Percentiles rank a stretch among this genome's conserved stretches.
phyloP scores from a whole-genome alignment of 1,139 yeast species.

The Diutina mesorugosa region DNA sequence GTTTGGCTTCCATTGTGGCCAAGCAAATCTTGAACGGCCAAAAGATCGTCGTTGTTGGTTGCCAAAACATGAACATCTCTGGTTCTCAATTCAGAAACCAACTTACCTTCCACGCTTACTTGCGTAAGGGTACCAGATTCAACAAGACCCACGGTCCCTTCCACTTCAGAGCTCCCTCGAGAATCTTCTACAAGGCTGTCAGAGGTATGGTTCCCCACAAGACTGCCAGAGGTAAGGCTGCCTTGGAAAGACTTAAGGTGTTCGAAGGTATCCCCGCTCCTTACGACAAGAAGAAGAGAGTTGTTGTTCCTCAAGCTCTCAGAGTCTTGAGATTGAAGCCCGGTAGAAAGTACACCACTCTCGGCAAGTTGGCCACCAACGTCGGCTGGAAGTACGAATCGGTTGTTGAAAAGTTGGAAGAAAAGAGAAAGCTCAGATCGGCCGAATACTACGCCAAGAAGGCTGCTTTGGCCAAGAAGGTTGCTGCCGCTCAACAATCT shows the following conservation, averaged over 20 bases:
- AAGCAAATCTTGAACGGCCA: conserved; percentile 98
- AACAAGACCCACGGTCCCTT: conserved; percentile 99
- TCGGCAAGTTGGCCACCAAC: conserved; percentile 90
- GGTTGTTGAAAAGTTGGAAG: conserved; percentile 94
- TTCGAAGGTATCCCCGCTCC: conserved; percentile 99
- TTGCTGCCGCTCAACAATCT: conserved; percentile 72
- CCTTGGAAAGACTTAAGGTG: conserved; percentile 98
- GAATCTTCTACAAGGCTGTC: conserved; percentile 98
- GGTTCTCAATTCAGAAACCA: conserved; percentile 99
- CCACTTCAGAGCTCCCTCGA: conserved; percentile 99
- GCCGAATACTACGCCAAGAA: conserved; percentile 99
- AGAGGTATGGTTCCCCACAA: conserved; percentile 99
- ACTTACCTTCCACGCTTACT: conserved; percentile 99
- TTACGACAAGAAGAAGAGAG: conserved; percentile 99
- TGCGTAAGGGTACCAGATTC: conserved; percentile 98
- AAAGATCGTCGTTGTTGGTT: conserved; percentile 94
- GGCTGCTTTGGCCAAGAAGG: conserved; percentile 91
- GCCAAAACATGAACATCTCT: conserved; percentile 96
- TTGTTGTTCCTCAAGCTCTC: conserved; percentile 99
- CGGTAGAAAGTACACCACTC: conserved; percentile 99
- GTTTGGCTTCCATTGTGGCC: conserved; percentile 98
- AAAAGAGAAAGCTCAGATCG: conserved; percentile 98
- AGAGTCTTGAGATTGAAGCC: conserved; percentile 99
- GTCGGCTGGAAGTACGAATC: conserved; percentile 99
- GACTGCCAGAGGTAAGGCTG: conserved; percentile 99